Evolutionary conservation across 2,329 filamentous ascomycete species (phyloP).

Genomic region (Alternaria sp.): DNA sequence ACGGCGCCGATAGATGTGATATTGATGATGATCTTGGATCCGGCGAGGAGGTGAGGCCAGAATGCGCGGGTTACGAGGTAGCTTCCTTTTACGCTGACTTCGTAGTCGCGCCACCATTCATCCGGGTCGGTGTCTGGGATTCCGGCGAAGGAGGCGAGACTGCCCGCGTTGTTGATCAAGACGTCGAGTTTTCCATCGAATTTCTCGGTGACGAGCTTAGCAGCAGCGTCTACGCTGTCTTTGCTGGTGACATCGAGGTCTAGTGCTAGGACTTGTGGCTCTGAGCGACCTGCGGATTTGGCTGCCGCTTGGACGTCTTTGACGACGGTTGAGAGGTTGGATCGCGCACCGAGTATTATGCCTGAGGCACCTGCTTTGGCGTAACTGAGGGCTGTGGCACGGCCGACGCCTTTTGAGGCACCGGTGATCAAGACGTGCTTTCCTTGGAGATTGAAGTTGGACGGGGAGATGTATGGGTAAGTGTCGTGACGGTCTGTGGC

Average conservation of each 20-base stretch:
- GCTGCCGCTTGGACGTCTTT: constrained; percentile 48
- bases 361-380: constrained; percentile 60
- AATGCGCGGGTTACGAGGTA: constrained; percentile 56
- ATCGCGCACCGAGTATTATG: constrained; percentile 63
- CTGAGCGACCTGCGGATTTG: constrained; percentile 41
- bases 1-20: constrained; percentile 54
- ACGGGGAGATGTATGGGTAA: constrained; percentile 57
- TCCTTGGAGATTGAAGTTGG: constrained; percentile 43
- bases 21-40: constrained; percentile 49
- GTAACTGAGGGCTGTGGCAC: constrained; percentile 59
- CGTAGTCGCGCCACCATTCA: constrained; percentile 53
- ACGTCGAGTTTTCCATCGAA: constrained; percentile 48
- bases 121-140: constrained; percentile 47
- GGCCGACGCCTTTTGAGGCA: constrained; percentile 62
- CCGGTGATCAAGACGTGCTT: constrained; percentile 61
- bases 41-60: constrained; percentile 51
- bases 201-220: constrained; percentile 33
- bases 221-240: constrained; percentile 48
- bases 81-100: constrained; percentile 57
- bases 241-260: constrained; percentile 53
- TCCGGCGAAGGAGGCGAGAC: constrained; percentile 34
- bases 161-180: constrained; percentile 57
- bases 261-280: constrained; percentile 48
- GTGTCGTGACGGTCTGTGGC: constrained; percentile 54
- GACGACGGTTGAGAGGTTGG: constrained; percentile 44